Conservation (phyloP, 345 rosid species). For the Anastatica hierochuntica region DNA sequence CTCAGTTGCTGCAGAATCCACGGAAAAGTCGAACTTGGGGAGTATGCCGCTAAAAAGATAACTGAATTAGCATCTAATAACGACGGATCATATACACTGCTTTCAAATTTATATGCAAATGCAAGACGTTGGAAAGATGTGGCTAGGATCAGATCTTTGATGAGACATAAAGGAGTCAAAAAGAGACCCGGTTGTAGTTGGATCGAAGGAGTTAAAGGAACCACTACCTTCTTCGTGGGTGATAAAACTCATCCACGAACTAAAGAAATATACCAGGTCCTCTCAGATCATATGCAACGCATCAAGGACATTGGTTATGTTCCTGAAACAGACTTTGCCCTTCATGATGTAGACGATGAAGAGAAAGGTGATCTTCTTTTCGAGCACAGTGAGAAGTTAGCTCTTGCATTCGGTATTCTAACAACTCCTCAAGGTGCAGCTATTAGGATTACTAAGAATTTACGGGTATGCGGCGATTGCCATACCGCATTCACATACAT, state of each 20-base stretch:
- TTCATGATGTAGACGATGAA: slow-evolving; percentile 86
- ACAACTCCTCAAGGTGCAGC: slow-evolving; percentile 47
- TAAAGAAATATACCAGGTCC: slow-evolving; percentile 43
- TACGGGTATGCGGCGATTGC: slow-evolving; percentile 79
- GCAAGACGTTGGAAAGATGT: slow-evolving; percentile 85
- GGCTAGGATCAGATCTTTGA: slow-evolving; percentile 53
- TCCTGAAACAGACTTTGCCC: slow-evolving; percentile 70
- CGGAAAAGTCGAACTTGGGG: slow-evolving; percentile 70
- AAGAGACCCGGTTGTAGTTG: slow-evolving; percentile 92
- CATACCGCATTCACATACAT: slow-evolving; percentile 62
- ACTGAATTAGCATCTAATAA: slow-evolving; percentile 42
- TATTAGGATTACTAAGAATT: slow-evolving; percentile 65
- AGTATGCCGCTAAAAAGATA: slow-evolving; percentile 46
- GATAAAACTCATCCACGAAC: slow-evolving; percentile 56
- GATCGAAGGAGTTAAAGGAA: slow-evolving; percentile 73
- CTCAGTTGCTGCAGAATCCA: slow-evolving; percentile 74
- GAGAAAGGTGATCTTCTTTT: slow-evolving; percentile 69
- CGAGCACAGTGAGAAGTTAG: slow-evolving; percentile 81
- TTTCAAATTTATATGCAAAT: slow-evolving; percentile 75
- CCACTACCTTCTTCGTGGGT: slow-evolving; percentile 63
- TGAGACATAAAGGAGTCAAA: slow-evolving; percentile 53
- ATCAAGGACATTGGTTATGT: slow-evolving; percentile 72
- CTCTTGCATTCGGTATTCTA: slow-evolving; percentile 68
- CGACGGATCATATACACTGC: slow-evolving; percentile 68
- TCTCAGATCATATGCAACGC: slow-evolving; percentile 42